Evolutionary conservation across 2,329 filamentous ascomycete genomes (phyloP), one percentile per base, ranked within the genome.

Genomic region (Alternaria sp.): DNA sequence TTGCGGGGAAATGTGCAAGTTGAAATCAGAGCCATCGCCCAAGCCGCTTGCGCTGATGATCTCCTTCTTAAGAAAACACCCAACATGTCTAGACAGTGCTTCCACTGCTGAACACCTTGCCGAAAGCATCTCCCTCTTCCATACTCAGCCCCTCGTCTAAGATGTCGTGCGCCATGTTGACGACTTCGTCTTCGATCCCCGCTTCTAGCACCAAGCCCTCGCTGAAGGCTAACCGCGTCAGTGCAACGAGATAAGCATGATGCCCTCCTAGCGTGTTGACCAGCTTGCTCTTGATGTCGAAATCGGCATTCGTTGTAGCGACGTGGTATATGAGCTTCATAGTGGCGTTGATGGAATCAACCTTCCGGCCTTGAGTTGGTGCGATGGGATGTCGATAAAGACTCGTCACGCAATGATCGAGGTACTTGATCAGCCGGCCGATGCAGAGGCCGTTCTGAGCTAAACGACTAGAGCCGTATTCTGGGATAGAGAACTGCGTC

Each of bases 1-100:
- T 78, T 97, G 93, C 67, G 93, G 92, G 82, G 94, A 97, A 71
- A 99, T 96, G 69, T 93, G 90, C 58, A 99, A 88, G 81, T 99
- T 95, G 80, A 98, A 97, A 80, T 99, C 96, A 71, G 92, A 94
- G 66, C 96, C 96, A 82, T 98, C 95, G 71, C 96, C 96, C 71
- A 99, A 87, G 65, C 93, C 93, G 81, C 93, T 96, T 81, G 95
- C 92, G 80, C 88, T 90, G 84, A 99, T 99, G 77, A 99, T 99
- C 83, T 98, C 96, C 84, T 95, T 92, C 85, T 99, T 99, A 78
- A 98, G 83, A 98, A 99, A 68, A 98, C 96, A 66, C 95, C 97
- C 15, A 5, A 37, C 15, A 15, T 37, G 15, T n/a, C 30, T 41
- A 53, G 20, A 41, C 45, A 6, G 55, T 68, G n/a, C 49, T 70